Base-by-base conservation (phyloP, 129 eudicot species). In the Tagetes patula region DNA sequence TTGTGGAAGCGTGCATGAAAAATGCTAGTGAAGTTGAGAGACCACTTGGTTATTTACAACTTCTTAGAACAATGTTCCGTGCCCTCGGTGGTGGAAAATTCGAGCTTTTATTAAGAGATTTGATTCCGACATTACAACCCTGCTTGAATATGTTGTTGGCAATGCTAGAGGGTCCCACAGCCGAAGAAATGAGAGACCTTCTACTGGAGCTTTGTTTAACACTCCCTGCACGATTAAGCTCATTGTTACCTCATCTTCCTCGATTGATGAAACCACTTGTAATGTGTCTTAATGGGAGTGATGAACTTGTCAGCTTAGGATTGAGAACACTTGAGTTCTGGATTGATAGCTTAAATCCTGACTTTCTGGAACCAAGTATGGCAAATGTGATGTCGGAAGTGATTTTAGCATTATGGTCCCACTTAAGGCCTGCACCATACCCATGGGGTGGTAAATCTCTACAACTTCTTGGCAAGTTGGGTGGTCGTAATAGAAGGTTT, bases 271-370 rank as follows among this genome's bases (percentile, higher is more conserved):
- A 87, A 80, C 99, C 99, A 60, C 87, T 95, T 63, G 99, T 95
- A 30, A 81, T 91, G 89, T 95, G 96, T 77, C 92, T 95, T 48
- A 95, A 85, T 63, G 99, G 96, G 72, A 88, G 87, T 68, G 96
- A 91, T 65, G 99, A 95, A 55, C 86, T 90, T 33, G 95, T 90
- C 33, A 95, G 90, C 77, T 85, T 88, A 80, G 99, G 95, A 59
- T 85, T 95, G 62, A 85, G 99, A 73, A 95, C 99, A 58, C 91
- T 95, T 31, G 99, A 95, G 74, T 95, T 95, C 82, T 95, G 99
- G 99, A 91, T 95, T 46, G 99, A 95, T 80, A 95, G 97, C 81
- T 85, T 95, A 82, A 95, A 95, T 70, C 99, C 99, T 71, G 99
- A 95, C 79, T 95, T 95, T 73, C 82, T 95, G 71, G 99, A 95